Conservation (phyloP, 2,329 filamentous ascomycete species). For the Pseudogymnoascus sp. region DNA sequence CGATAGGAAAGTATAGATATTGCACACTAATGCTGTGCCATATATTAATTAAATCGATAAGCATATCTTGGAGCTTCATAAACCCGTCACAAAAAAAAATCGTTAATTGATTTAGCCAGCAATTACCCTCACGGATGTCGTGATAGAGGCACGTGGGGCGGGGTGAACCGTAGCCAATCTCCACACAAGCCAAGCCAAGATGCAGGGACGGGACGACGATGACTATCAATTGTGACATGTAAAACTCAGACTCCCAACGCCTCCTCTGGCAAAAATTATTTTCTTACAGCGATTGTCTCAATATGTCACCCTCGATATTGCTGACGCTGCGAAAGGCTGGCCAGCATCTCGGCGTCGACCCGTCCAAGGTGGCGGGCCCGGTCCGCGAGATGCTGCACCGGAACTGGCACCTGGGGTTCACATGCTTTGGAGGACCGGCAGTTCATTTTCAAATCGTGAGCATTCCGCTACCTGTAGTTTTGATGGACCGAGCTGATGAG, state of each 20-base stretch:
- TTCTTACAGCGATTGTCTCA: neutral
- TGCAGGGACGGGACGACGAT: neutral
- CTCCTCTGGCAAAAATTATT: neutral
- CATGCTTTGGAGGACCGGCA: conserved; percentile 57
- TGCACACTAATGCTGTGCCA: neutral
- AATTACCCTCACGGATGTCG: neutral
- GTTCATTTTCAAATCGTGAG: conserved; percentile 59
- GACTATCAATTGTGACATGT: neutral
- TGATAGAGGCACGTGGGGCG: neutral
- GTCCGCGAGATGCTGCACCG: neutral
- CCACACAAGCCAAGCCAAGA: neutral
- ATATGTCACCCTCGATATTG: neutral
- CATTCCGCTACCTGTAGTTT: neutral
- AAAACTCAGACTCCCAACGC: neutral
- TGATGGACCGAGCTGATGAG: neutral
- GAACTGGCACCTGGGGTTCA: conserved; percentile 56
- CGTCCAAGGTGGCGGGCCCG: neutral
- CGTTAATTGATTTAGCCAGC: neutral
- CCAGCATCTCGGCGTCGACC: neutral
- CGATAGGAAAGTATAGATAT: neutral
- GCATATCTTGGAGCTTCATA: neutral
- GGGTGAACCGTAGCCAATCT: neutral
- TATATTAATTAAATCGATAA: neutral
- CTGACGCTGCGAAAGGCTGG: neutral
- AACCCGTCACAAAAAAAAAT: neutral